phyloP scores from a whole-genome alignment of 1,139 yeast species.

The Pichia sp. region DNA sequence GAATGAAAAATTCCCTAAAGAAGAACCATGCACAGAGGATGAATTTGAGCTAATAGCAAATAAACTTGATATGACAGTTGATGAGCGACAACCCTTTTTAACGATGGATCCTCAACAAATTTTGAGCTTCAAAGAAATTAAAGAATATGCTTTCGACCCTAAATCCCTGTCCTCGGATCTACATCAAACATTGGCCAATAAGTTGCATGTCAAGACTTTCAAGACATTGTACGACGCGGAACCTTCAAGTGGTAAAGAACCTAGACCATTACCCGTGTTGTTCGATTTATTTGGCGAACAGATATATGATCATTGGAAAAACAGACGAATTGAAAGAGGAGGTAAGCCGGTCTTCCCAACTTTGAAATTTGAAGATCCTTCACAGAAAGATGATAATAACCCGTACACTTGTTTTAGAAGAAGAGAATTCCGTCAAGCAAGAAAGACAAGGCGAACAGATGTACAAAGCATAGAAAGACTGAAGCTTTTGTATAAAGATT shows the following conservation, averaged over 20 bases:
- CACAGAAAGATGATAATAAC: slow-evolving; percentile 84
- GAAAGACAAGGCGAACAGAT: slow-evolving; percentile 95
- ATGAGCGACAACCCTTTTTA: slow-evolving; percentile 82
- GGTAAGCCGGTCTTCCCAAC: slow-evolving; percentile 74
- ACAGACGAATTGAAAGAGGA: slow-evolving; percentile 61
- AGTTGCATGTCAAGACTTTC: slow-evolving; percentile 35
- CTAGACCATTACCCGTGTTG: slow-evolving; percentile 49
- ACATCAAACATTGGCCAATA: slow-evolving; percentile 32
- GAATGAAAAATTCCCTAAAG: slow-evolving; percentile 36
- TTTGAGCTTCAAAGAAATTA: slow-evolving; percentile 65
- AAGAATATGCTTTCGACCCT: slow-evolving; percentile 38
- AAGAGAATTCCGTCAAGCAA: slow-evolving; percentile 91
- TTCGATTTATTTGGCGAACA: slow-evolving; percentile 61
- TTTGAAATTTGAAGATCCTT: slow-evolving; percentile 80
- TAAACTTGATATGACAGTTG: slow-evolving; percentile 67
- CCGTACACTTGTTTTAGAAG: slow-evolving; percentile 95
- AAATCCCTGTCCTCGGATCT: slow-evolving; percentile 34
- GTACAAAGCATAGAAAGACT: slow-evolving; percentile 83
- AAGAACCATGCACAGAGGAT: slow-evolving; percentile 54
- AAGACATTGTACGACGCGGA: slow-evolving; percentile 48
- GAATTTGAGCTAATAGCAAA: slow-evolving; percentile 82
- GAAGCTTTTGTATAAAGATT: slow-evolving; percentile 67
- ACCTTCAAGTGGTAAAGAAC: slow-evolving; percentile 32
- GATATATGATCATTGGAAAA: slow-evolving; percentile 80
- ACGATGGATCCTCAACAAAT: slow-evolving; percentile 80